Percentiles rank a stretch among this genome's conserved stretches.
phyloP scores from a whole-genome alignment of 176 grass and related monocot genomes.

The Pontederia paniculata region DNA sequence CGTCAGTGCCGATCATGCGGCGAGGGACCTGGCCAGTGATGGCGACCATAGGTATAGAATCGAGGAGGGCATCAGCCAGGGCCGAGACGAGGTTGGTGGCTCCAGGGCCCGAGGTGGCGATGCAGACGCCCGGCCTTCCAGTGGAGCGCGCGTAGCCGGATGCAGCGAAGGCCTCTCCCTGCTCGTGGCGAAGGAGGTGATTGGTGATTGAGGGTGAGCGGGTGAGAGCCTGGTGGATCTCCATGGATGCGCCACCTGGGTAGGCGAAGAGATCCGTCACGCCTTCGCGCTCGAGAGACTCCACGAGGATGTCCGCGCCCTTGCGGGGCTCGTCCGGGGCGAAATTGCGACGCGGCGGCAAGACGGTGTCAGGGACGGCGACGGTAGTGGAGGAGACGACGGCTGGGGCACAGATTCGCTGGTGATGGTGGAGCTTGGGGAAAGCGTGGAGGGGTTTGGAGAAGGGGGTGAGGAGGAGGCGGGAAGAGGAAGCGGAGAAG shows the following conservation, averaged over 20 bases:
- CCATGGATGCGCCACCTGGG: constrained; percentile 92
- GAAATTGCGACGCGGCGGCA: constrained; percentile 32
- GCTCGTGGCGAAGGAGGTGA: constrained; percentile 90
- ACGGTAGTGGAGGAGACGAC: constrained; percentile 13
- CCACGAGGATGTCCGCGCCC: constrained; percentile 82
- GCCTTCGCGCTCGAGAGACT: constrained; percentile 73
- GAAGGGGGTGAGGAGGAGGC: neutral
- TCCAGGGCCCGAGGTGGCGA: constrained; percentile 82
- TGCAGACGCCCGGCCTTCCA: constrained; percentile 59
- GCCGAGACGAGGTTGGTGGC: constrained; percentile 93
- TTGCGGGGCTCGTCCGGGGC: constrained; percentile 52
- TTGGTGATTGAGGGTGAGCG: constrained; percentile 66
- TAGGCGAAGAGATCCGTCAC: constrained; percentile 86
- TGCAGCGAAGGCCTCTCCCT: constrained; percentile 74
- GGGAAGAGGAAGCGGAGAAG: neutral
- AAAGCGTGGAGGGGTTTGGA: neutral
- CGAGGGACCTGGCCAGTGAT: constrained; percentile 91
- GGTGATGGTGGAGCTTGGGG: neutral
- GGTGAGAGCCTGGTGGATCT: constrained; percentile 97
- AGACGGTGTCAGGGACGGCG: neutral
- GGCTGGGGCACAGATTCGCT: neutral
- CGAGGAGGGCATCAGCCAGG: constrained; percentile 85
- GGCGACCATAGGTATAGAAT: constrained; percentile 84
- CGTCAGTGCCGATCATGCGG: constrained; percentile 92
- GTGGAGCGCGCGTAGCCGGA: constrained; percentile 70